phyloP scores from a whole-genome alignment of 148 eudicot species.

The Polygonum maritimum region DNA sequence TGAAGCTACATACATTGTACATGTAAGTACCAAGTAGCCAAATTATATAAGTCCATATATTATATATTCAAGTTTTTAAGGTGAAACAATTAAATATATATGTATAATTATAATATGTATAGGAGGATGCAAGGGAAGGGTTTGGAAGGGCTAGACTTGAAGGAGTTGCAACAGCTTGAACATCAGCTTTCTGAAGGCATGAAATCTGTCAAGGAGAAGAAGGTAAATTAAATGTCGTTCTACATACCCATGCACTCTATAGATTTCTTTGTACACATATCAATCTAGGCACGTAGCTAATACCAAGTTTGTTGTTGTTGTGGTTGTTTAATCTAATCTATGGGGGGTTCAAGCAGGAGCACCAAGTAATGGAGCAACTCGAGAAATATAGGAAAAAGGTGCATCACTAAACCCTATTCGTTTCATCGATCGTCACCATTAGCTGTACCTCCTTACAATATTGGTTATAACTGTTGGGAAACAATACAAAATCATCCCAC shows the following conservation, averaged over 20 bases:
- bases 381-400: constrained; percentile 33
- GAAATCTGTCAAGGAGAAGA: constrained; percentile 29
- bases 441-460: no score
- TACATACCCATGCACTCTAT: not conserved
- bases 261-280: not conserved
- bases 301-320: not conserved
- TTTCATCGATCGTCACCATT: no score
- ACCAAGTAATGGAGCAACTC: constrained; percentile 31
- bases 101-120: no score
- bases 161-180: constrained; percentile 37
- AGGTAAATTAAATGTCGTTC: constrained; percentile 14
- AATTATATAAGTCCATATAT: no score
- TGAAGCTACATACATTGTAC: constrained; percentile 13
- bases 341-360: constrained; percentile 23
- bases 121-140: constrained; percentile 40
- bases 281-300: not conserved
- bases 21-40: constrained; percentile 18
- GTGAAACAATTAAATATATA: not conserved
- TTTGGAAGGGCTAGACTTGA: constrained; percentile 26
- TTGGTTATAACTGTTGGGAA: no score
- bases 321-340: not conserved
- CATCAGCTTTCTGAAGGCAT: constrained; percentile 34
- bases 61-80: no score
- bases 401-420: not conserved
- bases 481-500: no score